Evolutionary conservation across 305 asterid species (phyloP).

Genomic region (Withania somnifera): DNA sequence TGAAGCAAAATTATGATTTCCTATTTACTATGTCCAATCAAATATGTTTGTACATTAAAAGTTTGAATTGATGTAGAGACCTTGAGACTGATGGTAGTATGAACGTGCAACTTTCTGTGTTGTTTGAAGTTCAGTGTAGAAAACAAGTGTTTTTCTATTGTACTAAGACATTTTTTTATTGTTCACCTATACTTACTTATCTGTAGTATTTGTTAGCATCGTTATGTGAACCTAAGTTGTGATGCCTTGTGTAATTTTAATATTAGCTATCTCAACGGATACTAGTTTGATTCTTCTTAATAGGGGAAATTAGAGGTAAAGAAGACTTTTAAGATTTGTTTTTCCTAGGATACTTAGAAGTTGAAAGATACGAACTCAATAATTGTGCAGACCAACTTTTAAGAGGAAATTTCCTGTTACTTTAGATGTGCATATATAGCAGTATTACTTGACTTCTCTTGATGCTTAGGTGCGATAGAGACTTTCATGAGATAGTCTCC

Average conservation of each 20-base stretch:
- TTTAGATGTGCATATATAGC: background rate
- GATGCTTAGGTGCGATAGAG: background rate
- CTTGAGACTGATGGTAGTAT: background rate
- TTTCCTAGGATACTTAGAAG: background rate
- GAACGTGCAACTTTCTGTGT: background rate
- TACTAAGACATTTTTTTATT: too few relatives aligned
- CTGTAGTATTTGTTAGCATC: background rate
- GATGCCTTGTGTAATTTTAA: background rate
- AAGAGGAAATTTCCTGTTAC: background rate
- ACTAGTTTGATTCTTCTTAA: background rate
- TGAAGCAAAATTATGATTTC: too few relatives aligned
- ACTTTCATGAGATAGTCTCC: too few relatives aligned
- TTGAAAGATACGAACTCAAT: background rate
- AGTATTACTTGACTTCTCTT: background rate
- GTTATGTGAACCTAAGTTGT: background rate
- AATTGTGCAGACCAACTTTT: background rate
- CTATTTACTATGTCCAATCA: background rate
- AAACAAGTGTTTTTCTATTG: background rate
- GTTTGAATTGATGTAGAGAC: background rate
- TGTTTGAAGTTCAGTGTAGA: background rate
- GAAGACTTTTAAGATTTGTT: background rate
- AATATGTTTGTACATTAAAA: background rate
- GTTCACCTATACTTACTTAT: background rate
- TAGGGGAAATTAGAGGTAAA: background rate
- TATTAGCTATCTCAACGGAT: background rate